Evolutionary conservation across 768 basidiomycete species (phyloP).

Genomic region (Auriscalpium vulgare): DNA sequence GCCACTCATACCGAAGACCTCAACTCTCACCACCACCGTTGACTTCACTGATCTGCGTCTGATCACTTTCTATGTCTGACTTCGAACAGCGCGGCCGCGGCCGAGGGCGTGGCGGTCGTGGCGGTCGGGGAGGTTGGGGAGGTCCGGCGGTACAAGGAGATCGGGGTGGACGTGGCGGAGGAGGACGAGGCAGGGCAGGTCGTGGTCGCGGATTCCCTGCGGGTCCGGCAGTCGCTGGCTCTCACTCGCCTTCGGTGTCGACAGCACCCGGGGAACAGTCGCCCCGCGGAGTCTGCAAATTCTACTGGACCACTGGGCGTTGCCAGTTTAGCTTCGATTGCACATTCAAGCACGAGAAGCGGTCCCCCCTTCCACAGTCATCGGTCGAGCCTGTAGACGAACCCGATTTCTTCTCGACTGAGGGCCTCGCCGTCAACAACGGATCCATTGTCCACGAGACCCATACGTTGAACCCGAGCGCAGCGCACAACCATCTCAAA

Average conservation of each 20-base stretch:
- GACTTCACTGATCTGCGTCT: too few relatives aligned
- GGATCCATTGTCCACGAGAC: conserved; percentile 6
- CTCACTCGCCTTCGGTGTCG: background rate
- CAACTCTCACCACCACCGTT: too few relatives aligned
- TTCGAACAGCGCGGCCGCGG: too few relatives aligned
- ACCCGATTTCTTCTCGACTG: conserved; percentile 18
- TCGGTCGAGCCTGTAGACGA: background rate
- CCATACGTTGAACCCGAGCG: conserved; percentile 14
- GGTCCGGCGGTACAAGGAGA: too few relatives aligned
- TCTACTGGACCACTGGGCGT: conserved; percentile 22
- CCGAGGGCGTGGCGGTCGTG: too few relatives aligned
- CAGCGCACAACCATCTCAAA: conserved; percentile 22
- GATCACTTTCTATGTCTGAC: too few relatives aligned
- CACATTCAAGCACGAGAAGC: conserved; percentile 18
- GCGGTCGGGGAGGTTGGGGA: too few relatives aligned
- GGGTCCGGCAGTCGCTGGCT: background rate
- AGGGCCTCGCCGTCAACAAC: conserved; percentile 15
- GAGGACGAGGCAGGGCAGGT: background rate
- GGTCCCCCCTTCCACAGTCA: background rate
- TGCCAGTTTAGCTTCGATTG: conserved; percentile 22
- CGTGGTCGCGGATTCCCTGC: background rate
- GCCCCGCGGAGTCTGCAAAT: conserved; percentile 20
- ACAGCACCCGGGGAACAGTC: conserved; percentile 1
- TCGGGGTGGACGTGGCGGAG: background rate
- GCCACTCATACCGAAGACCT: too few relatives aligned